Evolutionary conservation across 306 rosid species (phyloP), one percentile per base, ranked within the genome.

Genomic region (Datisca glomerata): DNA sequence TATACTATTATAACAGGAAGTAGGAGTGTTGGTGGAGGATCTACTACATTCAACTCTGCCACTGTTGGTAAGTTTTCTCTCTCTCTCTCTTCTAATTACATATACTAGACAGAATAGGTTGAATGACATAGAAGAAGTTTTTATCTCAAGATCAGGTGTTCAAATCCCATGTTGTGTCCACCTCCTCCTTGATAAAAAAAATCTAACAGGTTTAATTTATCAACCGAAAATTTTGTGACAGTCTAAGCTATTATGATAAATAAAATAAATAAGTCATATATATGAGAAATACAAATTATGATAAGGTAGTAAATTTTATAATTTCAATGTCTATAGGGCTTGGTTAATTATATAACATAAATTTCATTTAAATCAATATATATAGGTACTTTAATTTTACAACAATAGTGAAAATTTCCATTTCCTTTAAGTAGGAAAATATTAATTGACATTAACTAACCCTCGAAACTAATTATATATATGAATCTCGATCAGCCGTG

Each of bases 1-100:
- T 21, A 58, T 21, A 58, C 64, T 1, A 58, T 58, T 17, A 27
- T 58, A 9, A 58, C 49, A 10, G 64, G 56, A 3, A 48, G 43
- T 41, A 48, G 18, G 11, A 58, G 64, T 21, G 40, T 48, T 22
- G 33, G 43, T 4, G 42, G 49, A 21, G 48, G 55, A 12, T 58
- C 43, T 10, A 48, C 64, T 3, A 58, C 56, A 6, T 58, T 47
- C 33, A 49, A 31, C 13, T 58, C 64, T 14, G 56, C 64, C 12
- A 58, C 64, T 4, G 23, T 58, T 16, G 49, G 56, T 58, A 7
- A 14, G 42, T 18, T 22, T 13, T 7, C 16, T 20, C 22, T 18
- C 15, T 10, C 20, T 21, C 12, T 16, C 24, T 40, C 44, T 43
- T 18, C n/a, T n/a, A n/a, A n/a, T n/a, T n/a, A n/a, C n/a, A n/a